phyloP scores from a whole-genome alignment of 2,329 filamentous ascomycete species.

The Cladosporium sp. region DNA sequence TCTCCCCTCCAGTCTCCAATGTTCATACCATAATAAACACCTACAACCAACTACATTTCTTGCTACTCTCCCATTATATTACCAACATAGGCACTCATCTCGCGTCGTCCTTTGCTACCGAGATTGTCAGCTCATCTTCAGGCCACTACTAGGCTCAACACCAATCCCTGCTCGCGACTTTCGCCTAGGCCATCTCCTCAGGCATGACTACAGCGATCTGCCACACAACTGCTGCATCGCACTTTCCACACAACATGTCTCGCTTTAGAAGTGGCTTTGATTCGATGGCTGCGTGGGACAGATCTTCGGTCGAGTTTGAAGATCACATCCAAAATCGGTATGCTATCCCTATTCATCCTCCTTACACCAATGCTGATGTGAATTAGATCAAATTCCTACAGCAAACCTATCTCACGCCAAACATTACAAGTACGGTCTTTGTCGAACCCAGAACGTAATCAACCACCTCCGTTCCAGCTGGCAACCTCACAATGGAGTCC shows the following conservation, averaged over 20 bases:
- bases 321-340: constrained; percentile 17
- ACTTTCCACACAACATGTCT: not conserved
- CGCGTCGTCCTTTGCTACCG: not conserved
- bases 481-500: constrained; percentile 30
- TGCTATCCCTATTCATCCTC: not conserved
- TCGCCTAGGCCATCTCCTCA: not conserved
- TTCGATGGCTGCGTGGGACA: constrained; percentile 23
- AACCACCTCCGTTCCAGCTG: constrained; percentile 24
- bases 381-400: not conserved
- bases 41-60: not conserved
- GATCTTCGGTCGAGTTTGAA: constrained; percentile 14
- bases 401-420: not conserved
- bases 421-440: constrained; percentile 7
- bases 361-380: not conserved
- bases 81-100: not conserved
- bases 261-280: constrained; percentile 20
- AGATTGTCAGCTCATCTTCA: constrained; percentile 5
- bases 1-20: not conserved
- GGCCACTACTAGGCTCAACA: not conserved
- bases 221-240: not conserved
- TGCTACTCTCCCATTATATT: not conserved
- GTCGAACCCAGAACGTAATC: constrained; percentile 1
- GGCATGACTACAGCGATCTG: constrained; percentile 11
- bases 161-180: not conserved
- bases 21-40: not conserved